Conservation (phyloP, 495 filamentous ascomycete species). For the Hypoxylon fragiforme region DNA sequence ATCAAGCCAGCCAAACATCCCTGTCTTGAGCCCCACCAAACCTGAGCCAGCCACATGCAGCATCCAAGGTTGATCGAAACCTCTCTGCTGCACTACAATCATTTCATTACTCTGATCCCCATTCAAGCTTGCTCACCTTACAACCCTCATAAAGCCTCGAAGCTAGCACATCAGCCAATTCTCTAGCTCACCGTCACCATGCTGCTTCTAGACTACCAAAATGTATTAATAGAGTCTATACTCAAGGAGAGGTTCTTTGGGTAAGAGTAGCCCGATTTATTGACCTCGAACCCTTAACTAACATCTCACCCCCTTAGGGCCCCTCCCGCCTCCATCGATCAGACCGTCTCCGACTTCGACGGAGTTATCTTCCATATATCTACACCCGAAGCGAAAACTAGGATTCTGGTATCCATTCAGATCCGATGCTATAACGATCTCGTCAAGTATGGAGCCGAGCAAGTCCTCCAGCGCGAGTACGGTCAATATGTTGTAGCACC, state of each 20-base stretch:
- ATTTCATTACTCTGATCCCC: no score
- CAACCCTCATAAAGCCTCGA: neutral
- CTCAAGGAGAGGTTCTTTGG: conserved; percentile 93
- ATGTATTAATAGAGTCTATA: conserved; percentile 93
- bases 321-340: conserved; percentile 84
- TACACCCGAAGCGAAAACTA: conserved; percentile 87
- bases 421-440: conserved; percentile 94
- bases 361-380: conserved; percentile 97
- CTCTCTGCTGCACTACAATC: no score
- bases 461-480: conserved; percentile 91
- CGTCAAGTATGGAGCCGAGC: conserved; percentile 85
- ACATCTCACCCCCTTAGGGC: conserved; percentile 56
- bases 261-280: conserved; percentile 49
- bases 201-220: conserved; percentile 98
- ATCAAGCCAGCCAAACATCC: no score
- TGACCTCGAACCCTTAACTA: neutral
- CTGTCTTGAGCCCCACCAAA: neutral
- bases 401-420: conserved; percentile 89
- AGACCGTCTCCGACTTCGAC: conserved; percentile 97
- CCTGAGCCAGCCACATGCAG: neutral
- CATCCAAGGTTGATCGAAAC: conserved; percentile 3
- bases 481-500: conserved; percentile 85
- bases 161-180: conserved; percentile 10
- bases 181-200: conserved; percentile 63
- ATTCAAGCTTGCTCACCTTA: conserved; percentile 1